Evolutionary conservation across 345 rosid species (phyloP), one percentile per base, ranked within the genome.

Genomic region (Brassica cretica): DNA sequence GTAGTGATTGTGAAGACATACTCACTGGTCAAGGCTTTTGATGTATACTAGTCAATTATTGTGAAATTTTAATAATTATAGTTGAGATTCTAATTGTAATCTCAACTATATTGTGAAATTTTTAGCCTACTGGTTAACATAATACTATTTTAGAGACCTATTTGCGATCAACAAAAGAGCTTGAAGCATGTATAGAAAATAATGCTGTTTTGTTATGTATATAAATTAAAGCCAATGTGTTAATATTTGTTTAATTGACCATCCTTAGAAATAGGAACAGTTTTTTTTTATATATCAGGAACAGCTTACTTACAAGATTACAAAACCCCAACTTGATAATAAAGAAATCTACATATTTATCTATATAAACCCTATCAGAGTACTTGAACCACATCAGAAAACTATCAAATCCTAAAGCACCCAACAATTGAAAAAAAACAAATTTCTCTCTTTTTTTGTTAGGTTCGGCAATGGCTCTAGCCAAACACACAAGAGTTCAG

Each of bases 381-480:
- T 25, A 66, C 55, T 60, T 19, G 68, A 39, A 66, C n/a, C 30
- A 64, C 33, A 77, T 35, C 71, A 66, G 59, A 49, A 39, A 59
- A 56, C 62, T 8, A 71, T 56, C 62, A 60, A 44, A 59, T 32
- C 64, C 53, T 30, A 5, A 59, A 59, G 27, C 32, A 78, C 39
- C 66, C 41, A 58, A 16, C 30, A 53, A 18, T 29, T 18, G 29
- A 21, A 72, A 58, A 64, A 70, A 39, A 46, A 71, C 24, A 64
- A 12, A 0, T 29, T 9, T 65, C 15, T 9, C 37, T 37, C 11
- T 35, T 35, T 4, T 55, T 21, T 49, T 69, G 65, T 70, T 35
- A 5, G 66, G 81, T 66, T 59, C 72, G 46, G 73, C 61, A 25
- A 79, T 79, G 82, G 78, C 64, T 63, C 35, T 73, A 79, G 64